These are phyloP conservation scores for Ustulina deusta DNA, from an alignment of 2,329 filamentous ascomycete species.

Conservation along the genomic window DNA sequence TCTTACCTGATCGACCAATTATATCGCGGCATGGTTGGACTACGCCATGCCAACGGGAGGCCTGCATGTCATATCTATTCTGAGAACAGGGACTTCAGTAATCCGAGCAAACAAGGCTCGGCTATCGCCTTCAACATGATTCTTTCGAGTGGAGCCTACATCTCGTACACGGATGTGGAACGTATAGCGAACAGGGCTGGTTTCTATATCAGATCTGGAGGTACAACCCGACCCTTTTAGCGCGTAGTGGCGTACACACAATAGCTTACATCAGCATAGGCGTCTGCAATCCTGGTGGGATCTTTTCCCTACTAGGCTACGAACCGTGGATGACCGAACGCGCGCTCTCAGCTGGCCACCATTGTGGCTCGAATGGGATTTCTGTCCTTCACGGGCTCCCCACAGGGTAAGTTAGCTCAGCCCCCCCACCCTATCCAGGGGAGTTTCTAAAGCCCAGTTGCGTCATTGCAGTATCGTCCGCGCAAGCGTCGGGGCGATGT, in stretches of 20 bases:
- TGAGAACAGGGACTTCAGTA: slow-evolving; percentile 62
- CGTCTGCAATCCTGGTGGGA: slow-evolving; percentile 62
- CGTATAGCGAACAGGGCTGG: slow-evolving; percentile 64
- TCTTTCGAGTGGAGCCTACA: slow-evolving; percentile 62
- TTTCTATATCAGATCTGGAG: slow-evolving; percentile 72
- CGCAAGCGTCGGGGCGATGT: slow-evolving; percentile 72
- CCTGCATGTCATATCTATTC: slow-evolving; percentile 67
- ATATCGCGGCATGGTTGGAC: slow-evolving; percentile 58
- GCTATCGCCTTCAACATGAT: slow-evolving; percentile 74
- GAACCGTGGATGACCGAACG: slow-evolving; percentile 66
- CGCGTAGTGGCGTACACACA: slow-evolving; percentile 3
- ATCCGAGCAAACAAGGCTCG: slow-evolving; percentile 67
- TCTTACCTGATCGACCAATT: slow-evolving; percentile 63
- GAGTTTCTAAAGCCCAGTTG: slow-evolving; percentile 4
- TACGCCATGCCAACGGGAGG: slow-evolving; percentile 66
- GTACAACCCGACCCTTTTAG: slow-evolving; percentile 46
- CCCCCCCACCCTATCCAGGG: background rate
- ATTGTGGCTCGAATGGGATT: slow-evolving; percentile 66
- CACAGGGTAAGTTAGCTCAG: slow-evolving; percentile 58
- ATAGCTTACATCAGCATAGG: slow-evolving; percentile 49
- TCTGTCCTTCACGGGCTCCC: slow-evolving; percentile 66
- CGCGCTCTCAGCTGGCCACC: slow-evolving; percentile 67
- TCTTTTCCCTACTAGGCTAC: slow-evolving; percentile 62
- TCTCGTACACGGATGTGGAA: slow-evolving; percentile 71
- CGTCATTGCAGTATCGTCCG: slow-evolving; percentile 63